Base-by-base conservation (phyloP, 139 green algal genomes). In the Coelastrella sp. region DNA sequence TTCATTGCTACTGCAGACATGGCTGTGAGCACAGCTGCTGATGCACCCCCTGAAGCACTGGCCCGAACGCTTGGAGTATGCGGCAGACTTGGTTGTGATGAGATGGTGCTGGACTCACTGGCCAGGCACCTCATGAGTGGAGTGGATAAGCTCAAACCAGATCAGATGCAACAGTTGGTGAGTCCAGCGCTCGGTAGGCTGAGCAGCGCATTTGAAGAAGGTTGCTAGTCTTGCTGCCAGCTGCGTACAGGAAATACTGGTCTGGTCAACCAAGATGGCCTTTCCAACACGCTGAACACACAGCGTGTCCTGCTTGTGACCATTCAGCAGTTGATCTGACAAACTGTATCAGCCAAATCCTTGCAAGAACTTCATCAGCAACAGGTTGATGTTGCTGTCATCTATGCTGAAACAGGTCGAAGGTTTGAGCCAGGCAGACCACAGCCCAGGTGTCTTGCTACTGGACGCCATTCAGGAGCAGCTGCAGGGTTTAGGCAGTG, bases 31-130 rank as follows among this genome's bases (percentile, higher is more conserved):
- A 80, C 22, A 4, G 83, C 83, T 57, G 66, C 54, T 73, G 23
- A 11, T 3, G 66, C 54, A 16, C 19, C 54, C 11, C 83, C 83
- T 22, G 83, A 68, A 3, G 83, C 58, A 61, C 68, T 88, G 54
- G 83, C 83, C 4, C 47, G 54, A 8, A 80, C 68, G 2, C 57
- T 80, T 54, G 83, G 66, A 11, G 54, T 88, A 19, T 73, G 77
- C 19, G 83, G 83, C n/a, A 32, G 83, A 17, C 83, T 88, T 58
- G 65, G 47, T 2, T 80, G 73, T 87, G 81, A 87, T 32, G 47
- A 88, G 54, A 80, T 88, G 83, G 83, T 88, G 83, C 54, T 88
- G 47, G 83, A 88, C 16, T 57, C 60, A 11, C 68, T 88, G 54
- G 83, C 68, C 3, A 76, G 83, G 7, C 23, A 64, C 16, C 66